Percentiles rank a stretch among this genome's conserved stretches.
phyloP scores from a whole-genome alignment of 192 early-diverging fungal species.

The Entomortierella beljakovae region DNA sequence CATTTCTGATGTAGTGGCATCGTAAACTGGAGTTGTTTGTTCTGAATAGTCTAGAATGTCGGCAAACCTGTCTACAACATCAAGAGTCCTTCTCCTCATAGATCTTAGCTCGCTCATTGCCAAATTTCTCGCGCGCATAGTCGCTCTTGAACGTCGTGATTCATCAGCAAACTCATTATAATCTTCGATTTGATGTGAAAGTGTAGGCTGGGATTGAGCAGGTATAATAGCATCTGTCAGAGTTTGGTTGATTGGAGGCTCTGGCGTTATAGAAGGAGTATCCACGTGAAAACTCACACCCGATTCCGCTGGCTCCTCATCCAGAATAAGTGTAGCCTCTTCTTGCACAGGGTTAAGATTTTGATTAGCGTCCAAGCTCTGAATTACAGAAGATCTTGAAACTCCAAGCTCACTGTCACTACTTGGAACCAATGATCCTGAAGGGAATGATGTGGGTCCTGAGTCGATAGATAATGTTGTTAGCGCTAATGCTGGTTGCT shows the following conservation, averaged over 20 bases:
- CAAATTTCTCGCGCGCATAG: not conserved
- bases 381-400: not conserved
- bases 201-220: not conserved
- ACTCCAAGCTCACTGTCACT: not conserved
- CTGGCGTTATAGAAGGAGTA: too few relatives aligned
- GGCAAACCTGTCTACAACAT: not conserved
- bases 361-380: too few relatives aligned
- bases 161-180: slow-evolving; percentile 3
- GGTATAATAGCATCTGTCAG: not conserved
- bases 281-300: too few relatives aligned
- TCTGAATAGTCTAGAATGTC: not conserved
- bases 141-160: slow-evolving; percentile 1
- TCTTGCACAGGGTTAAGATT: not conserved
- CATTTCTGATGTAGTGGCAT: not conserved
- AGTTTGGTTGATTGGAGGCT: not conserved
- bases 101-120: not conserved
- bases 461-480: not conserved
- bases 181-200: not conserved
- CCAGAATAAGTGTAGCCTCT: not conserved
- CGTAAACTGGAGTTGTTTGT: not conserved
- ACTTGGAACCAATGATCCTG: not conserved
- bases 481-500: not conserved
- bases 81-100: not conserved
- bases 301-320: not conserved
- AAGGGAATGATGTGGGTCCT: not conserved